Conservation (phyloP, 345 rosid genomes). For the Citrus australasica region DNA sequence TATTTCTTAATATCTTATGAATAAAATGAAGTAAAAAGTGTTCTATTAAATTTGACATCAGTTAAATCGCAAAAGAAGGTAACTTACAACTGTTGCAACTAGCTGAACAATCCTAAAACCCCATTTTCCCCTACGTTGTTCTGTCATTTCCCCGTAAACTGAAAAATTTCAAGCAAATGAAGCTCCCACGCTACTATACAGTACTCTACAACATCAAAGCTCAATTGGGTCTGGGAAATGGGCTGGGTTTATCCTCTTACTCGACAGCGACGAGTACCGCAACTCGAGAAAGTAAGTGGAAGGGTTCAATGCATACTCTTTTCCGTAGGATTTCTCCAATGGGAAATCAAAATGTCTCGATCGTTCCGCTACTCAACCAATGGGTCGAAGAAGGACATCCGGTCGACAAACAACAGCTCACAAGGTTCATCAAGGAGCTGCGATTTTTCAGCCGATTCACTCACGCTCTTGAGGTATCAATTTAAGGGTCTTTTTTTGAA, state of each 20-base stretch:
- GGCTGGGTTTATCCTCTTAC: background rate
- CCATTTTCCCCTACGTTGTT: background rate
- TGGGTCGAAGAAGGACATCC: slow-evolving; percentile 38
- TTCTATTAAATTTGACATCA: too few species aligned
- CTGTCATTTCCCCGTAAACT: background rate
- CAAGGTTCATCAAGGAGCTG: background rate
- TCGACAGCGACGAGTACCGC: background rate
- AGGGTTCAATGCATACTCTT: background rate
- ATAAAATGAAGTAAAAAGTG: fast-evolving
- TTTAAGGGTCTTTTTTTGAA: background rate
- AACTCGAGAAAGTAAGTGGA: background rate
- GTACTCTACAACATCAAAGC: background rate
- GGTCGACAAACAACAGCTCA: background rate
- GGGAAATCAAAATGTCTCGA: slow-evolving; percentile 22
- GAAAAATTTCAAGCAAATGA: background rate
- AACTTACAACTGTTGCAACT: too few species aligned
- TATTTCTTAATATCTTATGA: too few species aligned
- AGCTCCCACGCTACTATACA: background rate
- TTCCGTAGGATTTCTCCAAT: slow-evolving; percentile 31
- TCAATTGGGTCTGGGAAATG: slow-evolving; percentile 12
- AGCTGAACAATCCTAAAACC: background rate
- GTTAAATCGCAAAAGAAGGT: too few species aligned
- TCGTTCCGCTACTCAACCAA: slow-evolving; percentile 35
- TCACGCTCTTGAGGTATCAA: slow-evolving; percentile 31
- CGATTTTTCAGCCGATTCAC: slow-evolving; percentile 14